A percentile compares a stretch with the other conserved stretches of the same genome.
Evolutionary conservation across 2,329 filamentous ascomycete genomes (phyloP).

Genomic region (Hypoxylon sp.): DNA sequence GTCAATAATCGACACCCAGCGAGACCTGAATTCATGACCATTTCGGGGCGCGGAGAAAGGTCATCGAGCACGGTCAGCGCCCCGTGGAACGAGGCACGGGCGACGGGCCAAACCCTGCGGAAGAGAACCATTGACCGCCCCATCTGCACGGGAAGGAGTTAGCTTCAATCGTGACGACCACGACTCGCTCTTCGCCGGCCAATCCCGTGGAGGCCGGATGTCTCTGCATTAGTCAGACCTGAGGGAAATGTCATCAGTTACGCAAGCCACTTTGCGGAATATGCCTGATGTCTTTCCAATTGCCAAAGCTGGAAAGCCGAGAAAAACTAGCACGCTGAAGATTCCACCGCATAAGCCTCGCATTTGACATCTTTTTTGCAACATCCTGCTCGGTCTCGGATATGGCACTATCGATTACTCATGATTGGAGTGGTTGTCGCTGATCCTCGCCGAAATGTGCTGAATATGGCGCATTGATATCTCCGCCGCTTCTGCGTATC

Average conservation of each 20-base stretch:
- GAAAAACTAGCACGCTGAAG: too few relatives aligned
- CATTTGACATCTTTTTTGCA: neutral
- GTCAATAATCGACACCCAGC: neutral
- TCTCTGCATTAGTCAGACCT: neutral
- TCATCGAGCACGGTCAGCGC: neutral
- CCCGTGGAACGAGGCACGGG: neutral
- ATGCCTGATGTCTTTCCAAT: too few relatives aligned
- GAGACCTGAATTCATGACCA: neutral
- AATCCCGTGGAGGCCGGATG: neutral
- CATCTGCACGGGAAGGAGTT: slow-evolving; percentile 6
- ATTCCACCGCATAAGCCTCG: slow-evolving; percentile 11
- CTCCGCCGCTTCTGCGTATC: slow-evolving; percentile 12
- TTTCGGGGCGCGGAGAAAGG: neutral
- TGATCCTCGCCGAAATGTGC: slow-evolving; percentile 6
- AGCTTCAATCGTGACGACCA: neutral
- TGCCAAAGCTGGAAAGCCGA: too few relatives aligned
- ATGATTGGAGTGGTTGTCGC: slow-evolving; percentile 8
- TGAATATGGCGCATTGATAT: slow-evolving; percentile 1
- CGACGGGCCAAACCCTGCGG: neutral
- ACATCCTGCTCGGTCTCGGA: slow-evolving; percentile 3
- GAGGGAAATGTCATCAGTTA: slow-evolving; percentile 3
- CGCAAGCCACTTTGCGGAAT: neutral
- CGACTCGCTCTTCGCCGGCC: neutral
- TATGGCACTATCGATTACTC: too few relatives aligned
- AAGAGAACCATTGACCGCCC: neutral